These are phyloP conservation scores for Kalmusia sp. DNA, from an alignment of 2,329 filamentous ascomycete species.

Conservation along the genomic window DNA sequence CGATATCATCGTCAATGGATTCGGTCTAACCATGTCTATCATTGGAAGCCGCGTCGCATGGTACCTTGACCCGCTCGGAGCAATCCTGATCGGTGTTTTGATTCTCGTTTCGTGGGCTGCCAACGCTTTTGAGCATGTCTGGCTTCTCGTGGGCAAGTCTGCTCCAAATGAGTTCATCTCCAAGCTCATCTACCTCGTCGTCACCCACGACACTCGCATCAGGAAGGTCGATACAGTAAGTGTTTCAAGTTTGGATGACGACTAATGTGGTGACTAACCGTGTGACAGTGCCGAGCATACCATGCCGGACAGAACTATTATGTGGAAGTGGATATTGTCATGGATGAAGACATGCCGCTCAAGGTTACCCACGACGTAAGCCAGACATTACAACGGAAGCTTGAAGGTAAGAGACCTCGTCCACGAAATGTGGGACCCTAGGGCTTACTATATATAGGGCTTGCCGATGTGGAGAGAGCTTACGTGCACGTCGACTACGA, in stretches of 20 bases:
- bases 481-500: constrained; percentile 61
- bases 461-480: constrained; percentile 51
- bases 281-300: constrained; percentile 60
- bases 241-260: constrained; percentile 12
- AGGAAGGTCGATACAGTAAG: constrained; percentile 63
- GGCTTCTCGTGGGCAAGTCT: constrained; percentile 66
- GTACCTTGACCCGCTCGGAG: constrained; percentile 68
- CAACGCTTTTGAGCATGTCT: constrained; percentile 68
- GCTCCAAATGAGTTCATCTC: constrained; percentile 65
- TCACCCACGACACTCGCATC: constrained; percentile 62
- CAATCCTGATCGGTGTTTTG: constrained; percentile 66
- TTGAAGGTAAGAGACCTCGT: constrained; percentile 55
- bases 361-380: constrained; percentile 67
- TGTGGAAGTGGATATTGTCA: constrained; percentile 68
- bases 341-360: constrained; percentile 62
- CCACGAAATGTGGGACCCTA: not conserved
- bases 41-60: constrained; percentile 61
- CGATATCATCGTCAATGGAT: constrained; percentile 63
- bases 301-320: constrained; percentile 68
- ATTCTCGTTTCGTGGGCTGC: constrained; percentile 68
- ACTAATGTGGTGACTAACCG: constrained; percentile 19
- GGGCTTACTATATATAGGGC: constrained; percentile 29
- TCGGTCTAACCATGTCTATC: constrained; percentile 64
- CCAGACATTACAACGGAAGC: constrained; percentile 66
- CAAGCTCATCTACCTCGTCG: constrained; percentile 63